Percentiles rank a stretch among this genome's conserved stretches.
Conservation (phyloP, 805 yeast genomes). For the Saccharomycopsis fodiens region DNA sequence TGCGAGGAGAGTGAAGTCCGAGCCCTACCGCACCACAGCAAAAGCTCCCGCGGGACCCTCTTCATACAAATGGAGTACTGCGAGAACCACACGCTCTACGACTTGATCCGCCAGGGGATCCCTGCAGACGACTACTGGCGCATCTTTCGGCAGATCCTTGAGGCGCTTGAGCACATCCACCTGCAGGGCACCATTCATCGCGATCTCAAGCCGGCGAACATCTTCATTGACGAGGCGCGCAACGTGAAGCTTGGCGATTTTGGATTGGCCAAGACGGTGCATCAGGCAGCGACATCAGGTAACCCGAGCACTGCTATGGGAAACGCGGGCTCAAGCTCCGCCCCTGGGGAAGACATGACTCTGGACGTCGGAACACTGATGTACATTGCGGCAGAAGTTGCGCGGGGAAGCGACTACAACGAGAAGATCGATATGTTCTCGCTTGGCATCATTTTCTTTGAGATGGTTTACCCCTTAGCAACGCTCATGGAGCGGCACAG, state of each 20-base stretch:
- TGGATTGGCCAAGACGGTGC: conserved; percentile 90
- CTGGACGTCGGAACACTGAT: conserved; percentile 91
- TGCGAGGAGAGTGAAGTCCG: conserved; percentile 6
- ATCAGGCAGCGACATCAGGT: conserved; percentile 32
- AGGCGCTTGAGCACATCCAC: conserved; percentile 87
- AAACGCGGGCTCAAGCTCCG: conserved; percentile 21
- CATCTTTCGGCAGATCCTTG: conserved; percentile 75
- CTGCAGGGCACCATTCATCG: conserved; percentile 92
- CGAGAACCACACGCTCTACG: conserved; percentile 84
- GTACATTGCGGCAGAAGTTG: conserved; percentile 86
- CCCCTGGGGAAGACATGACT: conserved; percentile 62
- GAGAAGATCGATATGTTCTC: conserved; percentile 96
- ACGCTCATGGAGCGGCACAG: conserved; percentile 92
- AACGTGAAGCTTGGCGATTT: conserved; percentile 95
- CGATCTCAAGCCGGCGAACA: conserved; percentile 91
- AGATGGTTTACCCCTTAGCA: conserved; percentile 78
- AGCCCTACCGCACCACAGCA: conserved; percentile 10
- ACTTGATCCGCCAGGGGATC: conserved; percentile 71
- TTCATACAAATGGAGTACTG: conserved; percentile 99
- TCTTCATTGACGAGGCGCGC: conserved; percentile 83
- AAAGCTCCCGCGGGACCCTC: conserved; percentile 52
- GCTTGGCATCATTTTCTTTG: conserved; percentile 89
- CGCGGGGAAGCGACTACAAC: conserved; percentile 67
- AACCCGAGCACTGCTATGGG: too few relatives aligned
- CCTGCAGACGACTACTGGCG: conserved; percentile 86